These are phyloP conservation scores for Capsicum baccatum DNA, from an alignment of 257 asterid species.

Conservation along the genomic window DNA sequence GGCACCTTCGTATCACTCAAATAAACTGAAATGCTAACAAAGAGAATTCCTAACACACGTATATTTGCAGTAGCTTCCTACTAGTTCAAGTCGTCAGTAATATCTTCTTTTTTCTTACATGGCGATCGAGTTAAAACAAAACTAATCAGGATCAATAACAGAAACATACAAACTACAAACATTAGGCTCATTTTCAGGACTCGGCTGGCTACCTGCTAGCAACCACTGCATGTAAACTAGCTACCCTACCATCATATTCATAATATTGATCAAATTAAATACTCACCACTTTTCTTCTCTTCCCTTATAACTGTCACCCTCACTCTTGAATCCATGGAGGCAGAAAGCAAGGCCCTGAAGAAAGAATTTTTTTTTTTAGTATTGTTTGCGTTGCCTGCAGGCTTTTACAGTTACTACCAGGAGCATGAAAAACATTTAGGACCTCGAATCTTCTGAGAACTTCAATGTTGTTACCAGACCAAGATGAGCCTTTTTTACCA, in stretches of 20 bases:
- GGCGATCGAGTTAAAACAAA: not conserved
- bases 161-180: not conserved
- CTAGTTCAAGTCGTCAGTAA: not conserved
- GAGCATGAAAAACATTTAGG: conserved; percentile 25
- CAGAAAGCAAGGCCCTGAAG: conserved; percentile 74
- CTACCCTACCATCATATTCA: not conserved
- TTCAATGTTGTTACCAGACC: conserved; percentile 80
- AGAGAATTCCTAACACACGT: not conserved
- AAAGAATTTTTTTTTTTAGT: conserved; percentile 9
- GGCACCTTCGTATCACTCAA: too few relatives aligned
- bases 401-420: conserved; percentile 27
- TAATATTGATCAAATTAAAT: conserved; percentile 6
- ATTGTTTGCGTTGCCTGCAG: conserved; percentile 24
- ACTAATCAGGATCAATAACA: not conserved
- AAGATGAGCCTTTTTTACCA: conserved; percentile 84
- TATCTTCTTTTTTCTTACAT: not conserved
- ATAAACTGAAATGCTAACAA: conserved; percentile 3
- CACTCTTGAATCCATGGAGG: conserved; percentile 86
- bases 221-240: not conserved
- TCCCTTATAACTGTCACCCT: conserved; percentile 68
- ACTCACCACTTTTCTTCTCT: conserved; percentile 60
- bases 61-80: not conserved
- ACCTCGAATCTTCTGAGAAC: conserved; percentile 92
- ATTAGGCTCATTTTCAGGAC: not conserved
- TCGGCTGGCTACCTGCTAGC: conserved; percentile 15